Evolutionary conservation across 768 basidiomycete species (phyloP), one percentile per base, ranked within the genome.

Genomic region (Lactarius pseudohatsudake): DNA sequence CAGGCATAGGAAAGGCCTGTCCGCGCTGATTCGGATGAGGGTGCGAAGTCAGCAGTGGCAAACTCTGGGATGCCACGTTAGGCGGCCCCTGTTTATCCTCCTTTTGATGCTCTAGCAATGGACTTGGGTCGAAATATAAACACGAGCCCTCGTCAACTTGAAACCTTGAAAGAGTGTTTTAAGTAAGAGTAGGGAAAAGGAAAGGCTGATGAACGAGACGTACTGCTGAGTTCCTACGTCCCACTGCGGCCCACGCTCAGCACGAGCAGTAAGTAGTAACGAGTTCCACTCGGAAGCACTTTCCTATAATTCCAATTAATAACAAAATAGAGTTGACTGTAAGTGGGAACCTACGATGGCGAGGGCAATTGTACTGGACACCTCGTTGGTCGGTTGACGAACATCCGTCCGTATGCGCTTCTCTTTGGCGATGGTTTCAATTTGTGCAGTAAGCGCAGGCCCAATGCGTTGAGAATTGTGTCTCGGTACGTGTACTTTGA

Each of bases 231-330:
- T 92, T 20, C 90, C 90, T 45, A 92, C 81, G 74, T 94, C 92
- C 91, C 91, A 94, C 72, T 92, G 91, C 4, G 92, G 92, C 0
- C 92, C 92, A 66, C 92, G 81, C 65, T 89, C 86, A 9, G 91
- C 92, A 43, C 92, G 84, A 3, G 92, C 92, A 32, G 87, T 88
- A 66, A 86, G 83, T 56, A 94, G 80, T 61, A 92, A 71, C 0
- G 91, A 92, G 71, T 94, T 94, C 92, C 92, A 93, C 70, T 92
- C 89, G 11, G 90, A 91, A 11, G 92, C 90, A 72, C 85, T 86
- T 75, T 93, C 91, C 83, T 84, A 59, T 41, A n/a, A 50, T 36
- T n/a, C 11, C 43, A 32, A 47, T 62, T 10, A 55, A 28, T 32
- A 4, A 18, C 10, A 41, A 13, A 13, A 41, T 22, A 13, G 20